Evolutionary conservation across 768 basidiomycete species (phyloP).

Genomic region (Mycena chlorophos): DNA sequence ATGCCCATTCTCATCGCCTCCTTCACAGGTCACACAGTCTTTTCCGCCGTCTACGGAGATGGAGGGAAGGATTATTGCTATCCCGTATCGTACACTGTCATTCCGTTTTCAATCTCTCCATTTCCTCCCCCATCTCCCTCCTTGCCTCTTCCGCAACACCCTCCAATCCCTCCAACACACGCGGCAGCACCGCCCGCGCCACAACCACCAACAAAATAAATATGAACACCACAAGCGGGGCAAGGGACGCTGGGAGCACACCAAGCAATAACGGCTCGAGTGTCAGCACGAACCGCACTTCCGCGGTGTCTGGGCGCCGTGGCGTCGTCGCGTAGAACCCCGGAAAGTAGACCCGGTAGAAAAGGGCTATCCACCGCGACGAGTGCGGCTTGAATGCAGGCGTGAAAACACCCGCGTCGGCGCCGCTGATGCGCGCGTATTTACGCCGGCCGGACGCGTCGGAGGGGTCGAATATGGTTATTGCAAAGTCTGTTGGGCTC

Average conservation of each 20-base stretch:
- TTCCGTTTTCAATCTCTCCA: background rate
- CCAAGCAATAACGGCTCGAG: conserved; percentile 17
- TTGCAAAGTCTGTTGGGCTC: conserved; percentile 42
- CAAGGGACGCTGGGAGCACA: conserved; percentile 15
- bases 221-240: conserved; percentile 5
- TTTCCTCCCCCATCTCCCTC: conserved; percentile 1
- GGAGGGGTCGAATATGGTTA: conserved; percentile 33
- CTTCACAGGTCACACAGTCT: background rate
- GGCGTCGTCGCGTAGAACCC: background rate
- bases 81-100: background rate
- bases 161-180: background rate
- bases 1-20: background rate
- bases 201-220: background rate
- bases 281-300: conserved; percentile 1
- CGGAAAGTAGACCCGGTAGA: background rate
- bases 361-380: background rate
- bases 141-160: conserved; percentile 9
- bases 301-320: background rate
- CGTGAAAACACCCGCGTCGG: conserved; percentile 18
- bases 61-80: background rate
- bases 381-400: conserved; percentile 1
- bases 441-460: conserved; percentile 8
- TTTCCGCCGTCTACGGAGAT: background rate
- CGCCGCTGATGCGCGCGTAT: conserved; percentile 20
- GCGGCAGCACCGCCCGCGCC: background rate